phyloP scores from a whole-genome alignment of 257 asterid genomes.

The Nicotiana paniculata region DNA sequence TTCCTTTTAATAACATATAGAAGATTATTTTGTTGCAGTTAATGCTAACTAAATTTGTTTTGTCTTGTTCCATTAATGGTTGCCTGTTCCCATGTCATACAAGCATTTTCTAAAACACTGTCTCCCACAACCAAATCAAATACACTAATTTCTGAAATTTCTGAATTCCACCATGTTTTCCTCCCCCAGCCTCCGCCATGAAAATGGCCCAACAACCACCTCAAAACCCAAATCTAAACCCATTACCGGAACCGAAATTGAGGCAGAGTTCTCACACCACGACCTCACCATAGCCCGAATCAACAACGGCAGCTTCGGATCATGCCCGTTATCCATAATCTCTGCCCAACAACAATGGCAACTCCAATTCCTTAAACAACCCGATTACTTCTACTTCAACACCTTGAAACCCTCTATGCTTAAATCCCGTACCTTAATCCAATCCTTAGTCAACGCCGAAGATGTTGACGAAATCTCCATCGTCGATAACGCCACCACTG shows the following conservation, averaged over 20 bases:
- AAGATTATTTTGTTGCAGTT: too few species aligned
- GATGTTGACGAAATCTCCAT: slow-evolving; percentile 65
- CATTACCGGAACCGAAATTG: slow-evolving; percentile 38
- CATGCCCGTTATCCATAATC: slow-evolving; percentile 71
- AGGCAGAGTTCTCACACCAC: slow-evolving; percentile 72
- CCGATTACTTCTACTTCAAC: slow-evolving; percentile 66
- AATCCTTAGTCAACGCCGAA: slow-evolving; percentile 61
- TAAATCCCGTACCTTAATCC: slow-evolving; percentile 44
- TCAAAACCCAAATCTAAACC: not conserved
- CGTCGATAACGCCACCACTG: slow-evolving; percentile 93
- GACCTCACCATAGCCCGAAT: slow-evolving; percentile 60
- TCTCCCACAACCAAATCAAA: not conserved
- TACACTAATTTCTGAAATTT: not conserved
- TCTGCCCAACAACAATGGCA: slow-evolving; percentile 73
- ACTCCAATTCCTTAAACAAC: slow-evolving; percentile 67
- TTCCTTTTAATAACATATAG: too few species aligned
- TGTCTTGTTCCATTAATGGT: not conserved
- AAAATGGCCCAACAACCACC: not conserved
- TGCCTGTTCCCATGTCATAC: not conserved
- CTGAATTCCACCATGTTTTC: slow-evolving; percentile 19
- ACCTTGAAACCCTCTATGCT: slow-evolving; percentile 55
- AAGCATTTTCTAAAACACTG: not conserved
- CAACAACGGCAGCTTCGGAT: slow-evolving; percentile 90
- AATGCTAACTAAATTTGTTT: not conserved
- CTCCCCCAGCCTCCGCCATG: not conserved